Conservation (phyloP, 106 monocot species). For the Acorus gramineus region DNA sequence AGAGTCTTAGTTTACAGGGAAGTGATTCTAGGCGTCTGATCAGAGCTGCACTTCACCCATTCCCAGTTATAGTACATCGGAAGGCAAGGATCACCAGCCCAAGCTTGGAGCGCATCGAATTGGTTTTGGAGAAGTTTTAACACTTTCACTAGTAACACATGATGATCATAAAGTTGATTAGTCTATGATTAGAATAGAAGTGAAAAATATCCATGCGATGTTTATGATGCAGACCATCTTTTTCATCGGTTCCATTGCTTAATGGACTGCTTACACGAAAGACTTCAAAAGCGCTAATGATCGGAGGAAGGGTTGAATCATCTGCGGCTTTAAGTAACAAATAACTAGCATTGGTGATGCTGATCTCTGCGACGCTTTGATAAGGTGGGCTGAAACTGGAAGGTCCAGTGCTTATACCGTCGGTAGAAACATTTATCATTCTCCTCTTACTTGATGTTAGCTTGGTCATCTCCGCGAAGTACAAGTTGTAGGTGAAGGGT, state of each 20-base stretch:
- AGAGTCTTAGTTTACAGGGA: constrained; percentile 15
- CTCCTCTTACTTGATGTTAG: not conserved
- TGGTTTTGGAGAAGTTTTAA: not conserved
- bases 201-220: not conserved
- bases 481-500: constrained; percentile 5
- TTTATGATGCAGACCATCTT: not conserved
- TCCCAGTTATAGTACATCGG: constrained; percentile 19
- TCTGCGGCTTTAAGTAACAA: not conserved
- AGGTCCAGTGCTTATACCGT: not conserved
- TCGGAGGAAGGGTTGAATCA: constrained; percentile 16
- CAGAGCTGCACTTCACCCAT: constrained; percentile 19
- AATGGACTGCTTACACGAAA: not conserved
- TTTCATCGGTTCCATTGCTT: not conserved
- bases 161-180: not conserved
- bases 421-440: not conserved
- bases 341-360: not conserved
- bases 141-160: constrained; percentile 1
- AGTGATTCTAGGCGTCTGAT: constrained; percentile 14
- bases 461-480: constrained; percentile 10
- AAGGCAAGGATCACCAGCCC: constrained; percentile 33
- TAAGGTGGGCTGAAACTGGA: not conserved
- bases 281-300: constrained; percentile 21
- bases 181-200: not conserved
- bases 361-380: not conserved
- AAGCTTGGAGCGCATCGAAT: constrained; percentile 11